Evolutionary conservation across 2,329 filamentous ascomycete genomes (phyloP), one percentile per base, ranked within the genome.

Genomic region (Ophiostoma australiae): DNA sequence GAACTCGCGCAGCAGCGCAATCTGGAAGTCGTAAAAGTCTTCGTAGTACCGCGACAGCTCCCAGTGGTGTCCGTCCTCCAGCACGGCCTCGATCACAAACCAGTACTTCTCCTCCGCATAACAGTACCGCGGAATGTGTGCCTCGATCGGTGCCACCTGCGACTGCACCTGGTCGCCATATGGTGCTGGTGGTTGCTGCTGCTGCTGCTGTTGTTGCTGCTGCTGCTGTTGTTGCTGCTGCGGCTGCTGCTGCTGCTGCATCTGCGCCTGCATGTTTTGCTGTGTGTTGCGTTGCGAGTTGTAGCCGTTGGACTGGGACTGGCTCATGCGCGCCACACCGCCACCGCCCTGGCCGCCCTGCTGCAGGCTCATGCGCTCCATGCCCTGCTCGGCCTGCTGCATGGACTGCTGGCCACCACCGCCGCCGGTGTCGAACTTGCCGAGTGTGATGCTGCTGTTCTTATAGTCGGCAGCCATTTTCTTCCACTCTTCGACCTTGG

Each of bases 391-490:
- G 76, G 94, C 82, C 15, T 85, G 83, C 72, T 81, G 80, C 58
- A 39, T 44, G n/a, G 63, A 33, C 58, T 66, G 63, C 33, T 80
- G 79, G 71, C 80, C 80, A 8, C 77, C 79, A 15, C 76, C 75
- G 27, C 77, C 78, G 71, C 78, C 79, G 70, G 87, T 84, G 72
- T 94, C 92, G 75, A 96, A 94, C 80, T 94, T 97, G 75, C 95
- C 95, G 61, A 99, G 83, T 0, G 94, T 94, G 78, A 99, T 98
- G 81, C 95, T 98, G 79, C 94, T 97, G 79, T 98, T 97, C 84
- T 99, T 99, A 82, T 99, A 99, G 74, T 97, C 94, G 71, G 94
- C 94, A 0, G 95, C 94, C 93, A 97, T 97, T 82, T 96, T 97
- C 84, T 99, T 99, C 95, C 95, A 99, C 77, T 99, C 95, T 78